Percentiles rank a stretch among this genome's conserved stretches.
These are phyloP conservation scores for Actinomortierella ambigua DNA, from an alignment of 371 early-diverging fungal species.

Conservation along the genomic window DNA sequence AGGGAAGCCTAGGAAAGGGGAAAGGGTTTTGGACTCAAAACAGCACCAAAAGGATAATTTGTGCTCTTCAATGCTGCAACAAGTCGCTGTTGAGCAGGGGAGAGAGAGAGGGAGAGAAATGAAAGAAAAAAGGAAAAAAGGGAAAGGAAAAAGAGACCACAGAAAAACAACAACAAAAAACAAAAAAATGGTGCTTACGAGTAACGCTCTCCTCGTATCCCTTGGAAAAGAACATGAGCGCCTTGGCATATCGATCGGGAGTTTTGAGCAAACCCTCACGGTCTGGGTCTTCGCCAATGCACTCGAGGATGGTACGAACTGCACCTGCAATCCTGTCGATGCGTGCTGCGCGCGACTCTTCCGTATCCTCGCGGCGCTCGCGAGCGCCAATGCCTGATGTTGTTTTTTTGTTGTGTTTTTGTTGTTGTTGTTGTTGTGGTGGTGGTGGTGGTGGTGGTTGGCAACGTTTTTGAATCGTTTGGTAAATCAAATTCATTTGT, in stretches of 20 bases:
- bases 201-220: conserved; percentile 91
- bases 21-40: too few species aligned
- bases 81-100: neutral
- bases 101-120: neutral
- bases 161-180: neutral
- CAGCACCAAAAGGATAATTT: too few species aligned
- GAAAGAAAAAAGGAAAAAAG: neutral
- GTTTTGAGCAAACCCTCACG: conserved; percentile 96
- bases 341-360: conserved; percentile 69
- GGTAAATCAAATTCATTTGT: too few species aligned
- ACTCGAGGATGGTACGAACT: conserved; percentile 86
- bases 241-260: conserved; percentile 96
- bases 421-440: neutral
- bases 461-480: too few species aligned
- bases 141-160: neutral
- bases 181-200: conserved; percentile 50
- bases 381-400: conserved; percentile 56
- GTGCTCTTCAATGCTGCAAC: too few species aligned
- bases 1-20: too few species aligned
- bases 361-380: conserved; percentile 77
- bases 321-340: conserved; percentile 82
- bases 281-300: conserved; percentile 95
- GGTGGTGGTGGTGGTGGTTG: neutral
- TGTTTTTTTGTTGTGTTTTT: neutral
- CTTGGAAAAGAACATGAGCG: conserved; percentile 95